Base-by-base conservation (phyloP, 1,139 yeast genomes). In the Cylindricascospora bacillispora region DNA sequence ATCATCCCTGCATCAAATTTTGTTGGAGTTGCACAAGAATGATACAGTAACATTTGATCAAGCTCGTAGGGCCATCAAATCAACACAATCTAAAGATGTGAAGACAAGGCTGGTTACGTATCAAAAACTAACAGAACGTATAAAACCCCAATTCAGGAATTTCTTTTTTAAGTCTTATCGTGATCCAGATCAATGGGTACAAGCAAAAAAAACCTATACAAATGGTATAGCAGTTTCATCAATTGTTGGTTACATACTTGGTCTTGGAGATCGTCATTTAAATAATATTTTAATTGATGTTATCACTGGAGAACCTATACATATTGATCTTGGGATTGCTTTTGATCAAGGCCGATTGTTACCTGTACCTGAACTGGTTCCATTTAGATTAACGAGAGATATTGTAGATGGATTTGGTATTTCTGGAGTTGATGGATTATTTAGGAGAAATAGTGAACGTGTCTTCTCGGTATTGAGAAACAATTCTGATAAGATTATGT, bases 231-330 rank as follows among this genome's bases (percentile, higher is more conserved):
- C 95, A 0, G 70, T 85, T 0, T 70, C 79, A 2, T 85, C 95
- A 1, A 80, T 92, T 31, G 75, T 85, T 13, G 98, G 98, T 0
- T 67, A 81, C 50, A 64, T 86, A 7, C 59, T 92, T 19, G 99
- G 99, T 0, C 63, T 92, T 9, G 99, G 99, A 2, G 99, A 92
- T 51, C 63, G 99, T 15, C 99, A 92, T 54, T 72, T 93, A 48
- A 83, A 83, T 51, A 92, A 92, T 50, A 78, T 92, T 25, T 56
- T 92, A 34, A 50, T 92, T n/a, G 97, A 92, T 50, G 63, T 65
- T 31, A 50, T 50, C 11, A 67, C 81, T 0, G 98, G 98, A 1
- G 95, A 86, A 42, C 93, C 95, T 0, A 75, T 92, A 17, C 98
- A 92, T 52, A 92, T 92, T 45, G 99, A 92, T 52, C 60, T 92